Conservation (phyloP, 2,329 filamentous ascomycete genomes). For the Rhinocladiella similis region DNA sequence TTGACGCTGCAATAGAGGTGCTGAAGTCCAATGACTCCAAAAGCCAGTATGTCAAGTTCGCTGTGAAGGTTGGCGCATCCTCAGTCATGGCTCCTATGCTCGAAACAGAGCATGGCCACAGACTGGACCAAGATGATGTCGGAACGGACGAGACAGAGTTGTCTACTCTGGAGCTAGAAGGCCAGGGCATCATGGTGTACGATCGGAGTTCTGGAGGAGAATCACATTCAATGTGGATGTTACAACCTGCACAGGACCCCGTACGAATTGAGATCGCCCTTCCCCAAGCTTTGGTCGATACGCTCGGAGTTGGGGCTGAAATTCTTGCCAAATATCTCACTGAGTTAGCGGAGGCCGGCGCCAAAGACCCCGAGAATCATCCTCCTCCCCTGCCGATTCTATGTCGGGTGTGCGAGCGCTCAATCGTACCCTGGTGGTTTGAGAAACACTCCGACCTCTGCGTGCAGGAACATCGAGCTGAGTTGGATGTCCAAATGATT, state of each 20-base stretch:
- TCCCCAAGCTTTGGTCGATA: constrained; percentile 84
- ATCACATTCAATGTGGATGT: constrained; percentile 96
- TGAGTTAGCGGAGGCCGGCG: constrained; percentile 77
- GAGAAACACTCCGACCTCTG: constrained; percentile 98
- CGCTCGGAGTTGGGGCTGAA: constrained; percentile 89
- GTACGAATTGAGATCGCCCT: constrained; percentile 96
- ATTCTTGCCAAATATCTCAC: constrained; percentile 93
- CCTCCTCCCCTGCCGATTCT: constrained; percentile 81
- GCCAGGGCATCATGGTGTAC: constrained; percentile 97
- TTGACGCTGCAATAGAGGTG: constrained; percentile 78
- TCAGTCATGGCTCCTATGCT: constrained; percentile 59
- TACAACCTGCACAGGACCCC: constrained; percentile 83
- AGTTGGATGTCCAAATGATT: constrained; percentile 96
- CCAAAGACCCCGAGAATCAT: constrained; percentile 71
- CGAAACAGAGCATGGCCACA: constrained; percentile 35
- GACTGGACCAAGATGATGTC: constrained; percentile 35
- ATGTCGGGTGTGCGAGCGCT: constrained; percentile 94
- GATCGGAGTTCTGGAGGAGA: constrained; percentile 82
- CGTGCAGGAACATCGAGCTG: constrained; percentile 89
- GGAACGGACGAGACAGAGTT: constrained; percentile 17
- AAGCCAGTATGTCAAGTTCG: constrained; percentile 85
- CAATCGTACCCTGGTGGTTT: constrained; percentile 99
- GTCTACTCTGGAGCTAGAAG: constrained; percentile 74
- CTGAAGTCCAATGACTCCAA: constrained; percentile 92
- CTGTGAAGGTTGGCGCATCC: constrained; percentile 66